Evolutionary conservation across 1,284 basidiomycete genomes (phyloP), one percentile per base, ranked within the genome.

Genomic region (Marasmius tenuissimus): DNA sequence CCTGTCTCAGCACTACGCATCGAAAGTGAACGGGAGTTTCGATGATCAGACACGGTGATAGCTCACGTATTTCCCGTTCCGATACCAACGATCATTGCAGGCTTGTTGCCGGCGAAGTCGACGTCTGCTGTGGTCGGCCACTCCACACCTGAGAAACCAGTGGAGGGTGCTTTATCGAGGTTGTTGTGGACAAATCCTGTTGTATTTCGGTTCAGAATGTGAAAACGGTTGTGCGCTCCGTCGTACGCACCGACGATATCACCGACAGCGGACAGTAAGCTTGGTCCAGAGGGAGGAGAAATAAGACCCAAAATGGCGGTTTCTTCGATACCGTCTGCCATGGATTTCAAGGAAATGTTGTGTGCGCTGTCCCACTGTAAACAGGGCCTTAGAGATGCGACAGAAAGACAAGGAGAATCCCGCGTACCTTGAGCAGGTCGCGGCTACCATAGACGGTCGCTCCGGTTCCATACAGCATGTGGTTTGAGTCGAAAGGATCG

Each of bases 321-420:
- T 70, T 89, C 85, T 72, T 89, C 87, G 16, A 89, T 76, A 14
- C 87, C 87, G 66, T 86, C 82, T 2, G 87, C 86, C 55, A 88
- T 74, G 0, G 82, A 83, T 61, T 83, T 78, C 59, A 88, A 72
- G 0, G 85, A 83, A 38, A 89, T 78, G 63, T 87, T 88, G 68
- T 81, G 85, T 2, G 67, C 69, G 0, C 79, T 78, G 66, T 88
- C 86, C 58, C 61, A 64, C 62, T 62, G 38, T 12, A 9, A 47
- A 56, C 3, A 5, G 20, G 3, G 16, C 11, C 12, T 22, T 22
- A 20, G 22, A 55, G n/a, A 22, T 22, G 20, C 22, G 16, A 20
- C 11, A 16, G 16, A 10, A 9, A 39, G 14, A n/a, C 18, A 42
- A 4, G 7, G 27, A 27, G 27, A 18, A 14, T 20, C 33, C 14